Percentiles rank a stretch among this genome's conserved stretches.
phyloP scores from a whole-genome alignment of 2,329 filamentous ascomycete genomes.

The Xylogone sp. region DNA sequence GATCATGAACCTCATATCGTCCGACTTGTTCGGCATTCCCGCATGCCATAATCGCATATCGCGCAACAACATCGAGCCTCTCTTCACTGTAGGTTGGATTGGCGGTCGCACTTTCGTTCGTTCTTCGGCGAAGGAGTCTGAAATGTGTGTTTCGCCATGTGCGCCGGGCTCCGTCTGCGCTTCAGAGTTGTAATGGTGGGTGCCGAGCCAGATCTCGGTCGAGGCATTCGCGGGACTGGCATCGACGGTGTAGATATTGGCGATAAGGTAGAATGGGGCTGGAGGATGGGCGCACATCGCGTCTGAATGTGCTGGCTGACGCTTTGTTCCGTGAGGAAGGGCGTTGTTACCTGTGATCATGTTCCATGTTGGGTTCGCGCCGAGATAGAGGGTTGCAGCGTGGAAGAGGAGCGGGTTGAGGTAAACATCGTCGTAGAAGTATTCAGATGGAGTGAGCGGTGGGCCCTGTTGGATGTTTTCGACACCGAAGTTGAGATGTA shows the following conservation, averaged over 20 bases:
- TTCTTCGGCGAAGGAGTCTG: conserved; percentile 44
- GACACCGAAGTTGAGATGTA: neutral
- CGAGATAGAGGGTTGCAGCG: neutral
- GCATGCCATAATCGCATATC: conserved; percentile 37
- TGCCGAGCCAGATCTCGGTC: conserved; percentile 48
- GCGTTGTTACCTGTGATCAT: conserved; percentile 24
- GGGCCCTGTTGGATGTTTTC: conserved; percentile 35
- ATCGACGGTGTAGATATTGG: conserved; percentile 43
- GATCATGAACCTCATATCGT: conserved; percentile 49
- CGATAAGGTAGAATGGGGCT: conserved; percentile 42
- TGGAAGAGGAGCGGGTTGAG: conserved; percentile 24
- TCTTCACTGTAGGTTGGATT: conserved; percentile 4
- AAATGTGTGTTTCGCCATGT: conserved; percentile 51
- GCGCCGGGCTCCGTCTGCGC: conserved; percentile 33
- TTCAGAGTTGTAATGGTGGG: conserved; percentile 27
- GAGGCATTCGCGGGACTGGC: conserved; percentile 41
- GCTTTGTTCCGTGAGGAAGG: conserved; percentile 26
- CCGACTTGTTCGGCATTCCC: conserved; percentile 52
- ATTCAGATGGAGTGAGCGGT: conserved; percentile 29
- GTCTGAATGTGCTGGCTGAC: conserved; percentile 56
- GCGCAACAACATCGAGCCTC: conserved; percentile 8
- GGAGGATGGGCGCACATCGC: conserved; percentile 51
- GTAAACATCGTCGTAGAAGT: conserved; percentile 34
- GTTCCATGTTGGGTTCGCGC: neutral
- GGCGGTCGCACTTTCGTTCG: conserved; percentile 6